Conservation (phyloP, 2,329 filamentous ascomycete species). For the Thermochaetoides dissita region DNA sequence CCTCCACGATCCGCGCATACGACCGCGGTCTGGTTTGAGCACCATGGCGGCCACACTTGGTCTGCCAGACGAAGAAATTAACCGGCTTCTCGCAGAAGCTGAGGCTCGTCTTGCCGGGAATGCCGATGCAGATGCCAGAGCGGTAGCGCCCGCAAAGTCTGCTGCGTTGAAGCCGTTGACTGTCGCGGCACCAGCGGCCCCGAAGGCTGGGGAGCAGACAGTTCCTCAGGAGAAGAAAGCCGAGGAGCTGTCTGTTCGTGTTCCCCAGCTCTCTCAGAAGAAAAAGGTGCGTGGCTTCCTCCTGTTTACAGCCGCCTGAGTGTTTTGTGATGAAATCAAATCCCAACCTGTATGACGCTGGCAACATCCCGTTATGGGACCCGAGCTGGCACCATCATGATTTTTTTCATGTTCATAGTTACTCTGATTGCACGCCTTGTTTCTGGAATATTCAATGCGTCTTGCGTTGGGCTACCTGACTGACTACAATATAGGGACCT, state of each 20-base stretch:
- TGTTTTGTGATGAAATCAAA: constrained; percentile 60
- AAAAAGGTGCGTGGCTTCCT: constrained; percentile 19
- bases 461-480: constrained; percentile 13
- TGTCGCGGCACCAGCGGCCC: constrained; percentile 6
- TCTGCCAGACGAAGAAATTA: constrained; percentile 24
- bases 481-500: constrained; percentile 14
- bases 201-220: constrained; percentile 11
- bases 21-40: constrained; percentile 3
- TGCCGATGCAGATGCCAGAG: constrained; percentile 6
- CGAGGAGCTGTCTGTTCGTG: constrained; percentile 18
- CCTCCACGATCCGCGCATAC: constrained; percentile 1
- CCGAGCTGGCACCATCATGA: constrained; percentile 51
- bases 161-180: constrained; percentile 8
- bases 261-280: constrained; percentile 17
- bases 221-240: constrained; percentile 9
- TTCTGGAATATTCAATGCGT: constrained; percentile 1
- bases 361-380: constrained; percentile 68
- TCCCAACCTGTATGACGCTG: constrained; percentile 63
- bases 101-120: constrained; percentile 23
- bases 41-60: constrained; percentile 16
- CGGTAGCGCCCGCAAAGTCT: constrained; percentile 6
- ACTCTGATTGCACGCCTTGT: constrained; percentile 40
- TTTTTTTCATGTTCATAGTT: constrained; percentile 51
- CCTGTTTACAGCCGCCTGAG: not conserved
- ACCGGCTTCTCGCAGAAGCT: constrained; percentile 25